These are phyloP conservation scores for Brassica hybrid DNA, from an alignment of 441 rosid genomes.

Conservation along the genomic window DNA sequence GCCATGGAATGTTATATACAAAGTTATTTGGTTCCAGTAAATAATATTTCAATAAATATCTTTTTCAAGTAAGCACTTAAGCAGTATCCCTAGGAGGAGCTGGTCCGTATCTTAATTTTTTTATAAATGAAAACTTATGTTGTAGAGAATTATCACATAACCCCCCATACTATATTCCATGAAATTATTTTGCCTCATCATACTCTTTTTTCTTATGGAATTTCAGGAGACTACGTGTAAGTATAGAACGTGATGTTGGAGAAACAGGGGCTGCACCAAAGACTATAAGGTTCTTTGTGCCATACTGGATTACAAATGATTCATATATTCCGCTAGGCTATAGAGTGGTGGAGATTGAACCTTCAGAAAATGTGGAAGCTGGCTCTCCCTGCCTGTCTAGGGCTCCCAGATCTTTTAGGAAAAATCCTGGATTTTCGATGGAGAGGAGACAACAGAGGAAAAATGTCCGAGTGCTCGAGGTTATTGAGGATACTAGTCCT, in stretches of 20 bases:
- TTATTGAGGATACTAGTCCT: conserved; percentile 89
- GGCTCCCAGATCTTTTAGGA: conserved; percentile 72
- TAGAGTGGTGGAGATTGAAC: conserved; percentile 92
- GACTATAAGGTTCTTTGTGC: conserved; percentile 87
- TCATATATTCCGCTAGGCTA: conserved; percentile 81
- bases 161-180: conserved; percentile 1
- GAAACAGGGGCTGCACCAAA: conserved; percentile 88
- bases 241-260: conserved; percentile 94
- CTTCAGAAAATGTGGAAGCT: conserved; percentile 64
- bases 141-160: conserved; percentile 3
- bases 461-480: conserved; percentile 83
- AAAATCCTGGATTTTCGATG: conserved; percentile 58
- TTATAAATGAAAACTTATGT: conserved; percentile 17
- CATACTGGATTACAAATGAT: conserved; percentile 95
- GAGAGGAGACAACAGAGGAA: conserved; percentile 69
- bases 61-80: not conserved
- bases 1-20: conserved; percentile 6
- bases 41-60: conserved; percentile 5
- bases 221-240: conserved; percentile 94
- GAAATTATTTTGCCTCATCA: not conserved
- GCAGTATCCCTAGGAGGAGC: conserved; percentile 12
- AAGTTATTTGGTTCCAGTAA: conserved; percentile 9
- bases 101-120: not conserved
- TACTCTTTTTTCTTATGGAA: conserved; percentile 19
- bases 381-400: conserved; percentile 72